Percentiles rank a stretch among this genome's conserved stretches.
These are phyloP conservation scores for Fusarium caatingaense DNA, from an alignment of 2,329 filamentous ascomycete species.

Conservation along the genomic window DNA sequence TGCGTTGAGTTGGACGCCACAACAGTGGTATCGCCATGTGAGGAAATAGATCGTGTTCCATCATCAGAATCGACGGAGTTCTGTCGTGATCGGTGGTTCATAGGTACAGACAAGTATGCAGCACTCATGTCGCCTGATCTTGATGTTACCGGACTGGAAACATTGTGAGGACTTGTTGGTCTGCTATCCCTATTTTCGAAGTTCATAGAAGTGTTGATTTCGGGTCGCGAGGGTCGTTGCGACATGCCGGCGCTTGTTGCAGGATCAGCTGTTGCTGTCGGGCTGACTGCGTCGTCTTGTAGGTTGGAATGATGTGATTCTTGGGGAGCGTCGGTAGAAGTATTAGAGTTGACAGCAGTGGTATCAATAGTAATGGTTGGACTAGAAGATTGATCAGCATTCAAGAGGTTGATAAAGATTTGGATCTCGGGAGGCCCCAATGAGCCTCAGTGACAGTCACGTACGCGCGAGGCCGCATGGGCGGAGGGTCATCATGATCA, in stretches of 20 bases:
- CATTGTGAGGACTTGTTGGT: constrained; percentile 78
- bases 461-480: constrained; percentile 45
- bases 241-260: constrained; percentile 41
- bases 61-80: constrained; percentile 78
- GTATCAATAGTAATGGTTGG: constrained; percentile 68
- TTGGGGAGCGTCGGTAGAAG: constrained; percentile 47
- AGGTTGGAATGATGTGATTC: constrained; percentile 46
- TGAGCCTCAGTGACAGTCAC: constrained; percentile 25
- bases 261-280: constrained; percentile 53
- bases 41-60: constrained; percentile 67
- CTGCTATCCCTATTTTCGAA: constrained; percentile 75
- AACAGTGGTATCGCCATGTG: constrained; percentile 72
- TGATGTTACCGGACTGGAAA: constrained; percentile 68
- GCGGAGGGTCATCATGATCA: constrained; percentile 40
- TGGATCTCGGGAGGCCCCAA: constrained; percentile 25
- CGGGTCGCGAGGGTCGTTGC: constrained; percentile 47
- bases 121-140: constrained; percentile 59
- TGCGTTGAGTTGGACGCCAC: constrained; percentile 58
- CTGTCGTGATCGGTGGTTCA: constrained; percentile 68
- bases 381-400: constrained; percentile 48
- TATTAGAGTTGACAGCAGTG: constrained; percentile 53
- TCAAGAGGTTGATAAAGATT: constrained; percentile 18
- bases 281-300: constrained; percentile 57
- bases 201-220: constrained; percentile 66
- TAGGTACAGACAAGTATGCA: constrained; percentile 74